phyloP scores from a whole-genome alignment of 306 rosid genomes.

The Leucaena leucocephala region DNA sequence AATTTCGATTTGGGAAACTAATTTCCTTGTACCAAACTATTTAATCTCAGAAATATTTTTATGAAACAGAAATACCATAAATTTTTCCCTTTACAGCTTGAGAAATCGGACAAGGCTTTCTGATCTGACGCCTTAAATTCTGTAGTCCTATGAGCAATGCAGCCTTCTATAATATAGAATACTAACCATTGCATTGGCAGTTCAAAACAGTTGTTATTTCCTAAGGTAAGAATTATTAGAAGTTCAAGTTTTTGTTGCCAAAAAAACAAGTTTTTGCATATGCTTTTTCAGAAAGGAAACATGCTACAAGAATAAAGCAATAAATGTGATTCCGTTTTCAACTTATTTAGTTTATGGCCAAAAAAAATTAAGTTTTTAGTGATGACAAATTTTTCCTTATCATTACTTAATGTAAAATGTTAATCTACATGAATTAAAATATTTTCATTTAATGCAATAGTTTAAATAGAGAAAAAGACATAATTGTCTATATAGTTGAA shows the following conservation, averaged over 20 bases:
- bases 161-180: not conserved
- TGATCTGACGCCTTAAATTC: not conserved
- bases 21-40: not conserved
- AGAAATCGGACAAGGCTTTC: not conserved
- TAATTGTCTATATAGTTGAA: too few relatives aligned
- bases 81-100: not conserved
- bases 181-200: not conserved
- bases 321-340: too few relatives aligned
- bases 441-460: too few relatives aligned
- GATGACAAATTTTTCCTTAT: not conserved
- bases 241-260: not conserved
- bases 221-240: not conserved
- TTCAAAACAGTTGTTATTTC: not conserved
- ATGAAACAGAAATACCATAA: conserved; percentile 4
- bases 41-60: conserved; percentile 15
- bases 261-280: not conserved
- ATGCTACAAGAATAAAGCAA: too few relatives aligned
- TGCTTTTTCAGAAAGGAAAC: too few relatives aligned
- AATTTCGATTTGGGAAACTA: conserved; percentile 20
- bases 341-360: not conserved
- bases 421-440: too few relatives aligned
- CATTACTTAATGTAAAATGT: too few relatives aligned
- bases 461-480: too few relatives aligned
- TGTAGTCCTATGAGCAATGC: not conserved
- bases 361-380: not conserved